Evolutionary conservation across 495 filamentous ascomycete species (phyloP).

Genomic region (Tirmania nivea): DNA sequence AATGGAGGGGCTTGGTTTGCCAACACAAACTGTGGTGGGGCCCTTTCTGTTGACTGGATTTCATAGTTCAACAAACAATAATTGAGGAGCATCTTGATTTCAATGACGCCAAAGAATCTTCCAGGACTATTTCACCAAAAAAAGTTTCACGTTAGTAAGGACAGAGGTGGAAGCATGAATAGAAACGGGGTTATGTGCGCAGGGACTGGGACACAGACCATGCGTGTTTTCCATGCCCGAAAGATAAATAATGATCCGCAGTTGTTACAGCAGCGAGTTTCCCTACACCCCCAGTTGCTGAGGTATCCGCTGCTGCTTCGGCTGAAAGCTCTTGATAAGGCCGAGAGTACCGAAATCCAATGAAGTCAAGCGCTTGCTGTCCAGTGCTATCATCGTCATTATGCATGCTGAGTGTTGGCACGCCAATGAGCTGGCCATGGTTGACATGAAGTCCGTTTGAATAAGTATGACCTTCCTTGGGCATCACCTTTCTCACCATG

Average conservation of each 20-base stretch:
- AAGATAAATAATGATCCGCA: background rate
- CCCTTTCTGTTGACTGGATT: background rate
- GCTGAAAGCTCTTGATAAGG: background rate
- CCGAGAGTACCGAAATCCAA: background rate
- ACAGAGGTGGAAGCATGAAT: background rate
- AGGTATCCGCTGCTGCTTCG: background rate
- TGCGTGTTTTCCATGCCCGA: background rate
- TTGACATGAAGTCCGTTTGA: background rate
- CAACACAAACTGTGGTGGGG: background rate
- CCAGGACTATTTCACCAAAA: background rate
- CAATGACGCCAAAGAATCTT: background rate
- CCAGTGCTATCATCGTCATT: background rate
- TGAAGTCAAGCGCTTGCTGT: background rate
- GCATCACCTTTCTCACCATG: background rate
- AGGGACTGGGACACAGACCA: background rate
- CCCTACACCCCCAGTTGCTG: background rate
- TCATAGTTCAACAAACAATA: background rate
- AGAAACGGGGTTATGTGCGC: background rate
- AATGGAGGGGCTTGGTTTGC: background rate
- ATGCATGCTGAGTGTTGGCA: background rate
- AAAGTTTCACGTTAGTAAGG: background rate
- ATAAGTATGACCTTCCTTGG: background rate
- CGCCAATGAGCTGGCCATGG: background rate
- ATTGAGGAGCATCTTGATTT: background rate
- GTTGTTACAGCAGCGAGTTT: background rate